Evolutionary conservation across 495 filamentous ascomycete genomes (phyloP).

Genomic region (Xylaria nigripes): DNA sequence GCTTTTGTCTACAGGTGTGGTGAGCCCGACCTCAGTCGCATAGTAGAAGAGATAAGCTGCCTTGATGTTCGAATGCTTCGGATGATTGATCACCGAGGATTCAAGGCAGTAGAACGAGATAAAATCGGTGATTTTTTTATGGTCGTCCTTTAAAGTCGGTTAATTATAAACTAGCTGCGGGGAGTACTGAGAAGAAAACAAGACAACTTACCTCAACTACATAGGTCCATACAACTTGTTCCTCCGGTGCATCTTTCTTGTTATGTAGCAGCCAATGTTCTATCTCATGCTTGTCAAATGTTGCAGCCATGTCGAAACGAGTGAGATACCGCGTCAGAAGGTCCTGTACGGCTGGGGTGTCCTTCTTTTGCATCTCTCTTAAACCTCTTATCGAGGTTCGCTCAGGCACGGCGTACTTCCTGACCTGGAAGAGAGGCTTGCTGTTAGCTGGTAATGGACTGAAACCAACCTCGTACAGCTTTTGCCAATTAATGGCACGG

Average conservation of each 20-base stretch:
- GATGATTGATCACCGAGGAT: constrained; percentile 74
- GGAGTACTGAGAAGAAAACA: background rate
- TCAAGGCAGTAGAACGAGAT: constrained; percentile 95
- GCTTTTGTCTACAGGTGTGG: constrained; percentile 40
- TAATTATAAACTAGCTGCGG: background rate
- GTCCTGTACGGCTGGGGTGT: constrained; percentile 66
- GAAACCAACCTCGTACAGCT: constrained; percentile 89
- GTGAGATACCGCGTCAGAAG: constrained; percentile 70
- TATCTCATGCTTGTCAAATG: constrained; percentile 69
- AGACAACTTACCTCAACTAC: constrained; percentile 63
- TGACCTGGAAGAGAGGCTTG: constrained; percentile 71
- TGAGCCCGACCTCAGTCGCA: constrained; percentile 73
- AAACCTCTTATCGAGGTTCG: constrained; percentile 63
- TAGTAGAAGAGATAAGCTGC: constrained; percentile 98
- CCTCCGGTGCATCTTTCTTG: constrained; percentile 46
- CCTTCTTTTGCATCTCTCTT: constrained; percentile 71
- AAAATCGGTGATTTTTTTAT: constrained; percentile 85
- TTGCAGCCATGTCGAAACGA: constrained; percentile 75
- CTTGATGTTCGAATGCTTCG: constrained; percentile 65
- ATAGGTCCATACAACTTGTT: constrained; percentile 85
- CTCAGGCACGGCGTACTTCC: constrained; percentile 68
- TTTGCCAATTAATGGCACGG: constrained; percentile 86
- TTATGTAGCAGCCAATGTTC: constrained; percentile 77
- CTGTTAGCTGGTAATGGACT: constrained; percentile 70
- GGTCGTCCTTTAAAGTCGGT: constrained; percentile 25